Evolutionary conservation across 768 basidiomycete genomes (phyloP), one percentile per base, ranked within the genome.

Genomic region (Tricholoma furcatifolium): DNA sequence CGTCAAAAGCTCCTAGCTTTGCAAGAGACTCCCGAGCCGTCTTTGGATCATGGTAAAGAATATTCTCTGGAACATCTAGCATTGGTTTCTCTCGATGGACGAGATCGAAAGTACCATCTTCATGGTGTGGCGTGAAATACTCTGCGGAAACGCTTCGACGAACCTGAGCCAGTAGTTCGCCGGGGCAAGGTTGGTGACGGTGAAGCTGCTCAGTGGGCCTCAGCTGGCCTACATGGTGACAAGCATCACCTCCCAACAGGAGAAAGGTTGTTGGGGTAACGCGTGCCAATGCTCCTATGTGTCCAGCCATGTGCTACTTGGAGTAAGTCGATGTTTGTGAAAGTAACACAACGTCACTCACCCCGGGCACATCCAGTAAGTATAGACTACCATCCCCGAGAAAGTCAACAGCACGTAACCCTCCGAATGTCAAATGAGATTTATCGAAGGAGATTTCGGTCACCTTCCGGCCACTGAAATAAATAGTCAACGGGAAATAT

Each of bases 291-390:
- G 15, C 48, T 42, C 23, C 40, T 23, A 50, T 50, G 27, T 50
- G 49, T 17, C 49, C 49, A 15, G 49, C 24, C 8, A 43, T 5
- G 17, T 50, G 49, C 49, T 50, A 43, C 36, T 5, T 14, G 27
- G 17, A 5, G 38, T 41, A 18, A 42, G 49, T 43, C 15, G 31
- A 31, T 1, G 32, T 17, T 4, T 30, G 24, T 23, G 14, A 43
- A 31, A 14, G 6, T 40, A 9, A 21, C 21, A 17, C 8, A 32
- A 5, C 17, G 41, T 8, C 9, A 20, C 49, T 12, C 23, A 50
- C 49, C 10, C 49, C 49, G 12, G 49, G 49, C 40, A 43, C 49
- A 31, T 50, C 49, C 31, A 50, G 17, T 14, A 50, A 27, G 20
- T 50, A 42, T 14, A 50, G n/a, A 23, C 49, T 50, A 18, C 40